Base-by-base conservation (phyloP, 129 eudicot species). In the Solidago caesia region DNA sequence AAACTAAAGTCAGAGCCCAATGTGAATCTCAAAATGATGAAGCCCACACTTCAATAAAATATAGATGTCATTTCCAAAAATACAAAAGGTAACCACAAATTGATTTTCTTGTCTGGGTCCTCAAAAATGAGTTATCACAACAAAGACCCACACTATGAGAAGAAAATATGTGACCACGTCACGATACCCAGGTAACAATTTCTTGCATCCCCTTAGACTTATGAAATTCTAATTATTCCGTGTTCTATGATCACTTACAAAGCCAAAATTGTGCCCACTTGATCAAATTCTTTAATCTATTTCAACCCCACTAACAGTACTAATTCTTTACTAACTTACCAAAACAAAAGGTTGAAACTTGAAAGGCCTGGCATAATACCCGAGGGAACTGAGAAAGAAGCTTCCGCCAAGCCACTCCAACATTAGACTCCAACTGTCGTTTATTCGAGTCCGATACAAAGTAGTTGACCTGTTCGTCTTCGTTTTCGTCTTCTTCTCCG, bases 401-500 rank as follows among this genome's bases (percentile, higher is more conserved):
- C 21, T 21, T 21, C 21, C 21, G 21, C 21, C 21, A 21, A 21
- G 21, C 21, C 21, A 21, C 21, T 21, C 21, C 21, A 21, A 21
- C 21, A 21, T 21, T 21, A 21, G 21, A 21, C 21, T 21, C 21
- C 21, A 21, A 21, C 21, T 21, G 21, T 21, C 21, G 21, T 21
- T 21, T 21, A 21, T 21, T 21, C 21, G 21, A 0, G 21, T 21
- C 21, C 21, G 21, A 81, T 79, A 89, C 68, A 75, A 69, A 4
- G 61, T 74, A 2, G 84, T 12, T 8, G 79, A 46, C n/a, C 81
- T 85, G 2, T 52, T 78, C 11, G 74, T 47, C 67, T 84, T 82
- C 1, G 78, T 75, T 74, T 82, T 90, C 81, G 77, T 80, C 76
- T 81, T 21, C 21, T 21, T 90, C 85, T 77, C 92, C 7, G 44